Conservation (phyloP, 2,329 filamentous ascomycete genomes). For the Aphanocladium album region DNA sequence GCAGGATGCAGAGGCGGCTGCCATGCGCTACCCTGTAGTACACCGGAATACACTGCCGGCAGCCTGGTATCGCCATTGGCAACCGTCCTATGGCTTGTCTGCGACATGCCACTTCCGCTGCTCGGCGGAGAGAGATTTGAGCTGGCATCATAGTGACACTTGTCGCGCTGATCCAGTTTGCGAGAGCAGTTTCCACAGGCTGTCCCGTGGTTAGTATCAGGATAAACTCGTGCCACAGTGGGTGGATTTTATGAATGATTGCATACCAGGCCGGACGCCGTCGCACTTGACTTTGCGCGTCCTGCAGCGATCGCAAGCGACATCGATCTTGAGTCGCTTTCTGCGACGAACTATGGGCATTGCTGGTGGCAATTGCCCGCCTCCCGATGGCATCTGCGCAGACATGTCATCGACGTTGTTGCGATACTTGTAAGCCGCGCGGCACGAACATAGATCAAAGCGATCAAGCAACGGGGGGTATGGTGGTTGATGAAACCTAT, state of each 20-base stretch:
- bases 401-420: background rate
- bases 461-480: background rate
- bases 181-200: constrained; percentile 29
- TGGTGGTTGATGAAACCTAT: constrained; percentile 3
- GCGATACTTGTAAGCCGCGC: background rate
- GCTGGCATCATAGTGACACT: constrained; percentile 23
- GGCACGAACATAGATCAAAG: background rate
- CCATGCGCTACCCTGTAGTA: background rate
- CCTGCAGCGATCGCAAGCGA: constrained; percentile 39
- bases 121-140: background rate
- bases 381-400: background rate
- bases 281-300: constrained; percentile 38
- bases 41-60: background rate
- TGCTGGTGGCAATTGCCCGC: background rate
- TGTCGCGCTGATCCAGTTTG: constrained; percentile 24
- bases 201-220: constrained; percentile 9
- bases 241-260: background rate
- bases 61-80: background rate
- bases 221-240: too few relatives aligned
- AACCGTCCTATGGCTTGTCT: background rate
- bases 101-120: background rate
- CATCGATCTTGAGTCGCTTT: constrained; percentile 39
- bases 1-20: background rate
- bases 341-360: constrained; percentile 10
- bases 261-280: constrained; percentile 32